Conservation (phyloP, 768 basidiomycete species). For the Tulasnella sp. region DNA sequence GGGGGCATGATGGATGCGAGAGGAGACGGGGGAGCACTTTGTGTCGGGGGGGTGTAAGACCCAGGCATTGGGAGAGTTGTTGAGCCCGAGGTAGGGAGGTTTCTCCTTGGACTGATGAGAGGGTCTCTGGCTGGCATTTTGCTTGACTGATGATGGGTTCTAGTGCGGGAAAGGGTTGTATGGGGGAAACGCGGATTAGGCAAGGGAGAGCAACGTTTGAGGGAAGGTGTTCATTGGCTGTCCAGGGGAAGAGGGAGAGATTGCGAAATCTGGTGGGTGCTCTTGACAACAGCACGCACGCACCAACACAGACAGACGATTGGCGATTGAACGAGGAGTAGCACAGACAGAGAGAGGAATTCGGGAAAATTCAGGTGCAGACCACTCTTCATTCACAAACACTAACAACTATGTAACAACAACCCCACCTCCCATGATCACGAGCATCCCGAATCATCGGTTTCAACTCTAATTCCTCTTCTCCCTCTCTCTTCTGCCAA, state of each 20-base stretch:
- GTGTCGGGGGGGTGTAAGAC: neutral
- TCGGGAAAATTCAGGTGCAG: neutral
- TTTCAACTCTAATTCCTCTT: neutral
- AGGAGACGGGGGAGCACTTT: neutral
- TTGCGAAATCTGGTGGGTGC: neutral
- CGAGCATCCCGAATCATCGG: neutral
- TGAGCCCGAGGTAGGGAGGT: neutral
- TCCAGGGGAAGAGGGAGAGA: neutral
- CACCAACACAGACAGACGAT: neutral
- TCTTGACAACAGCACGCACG: neutral
- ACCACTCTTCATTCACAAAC: neutral
- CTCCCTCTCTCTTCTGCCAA: neutral
- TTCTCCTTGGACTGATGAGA: neutral
- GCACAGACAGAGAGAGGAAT: neutral
- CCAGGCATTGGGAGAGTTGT: neutral
- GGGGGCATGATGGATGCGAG: neutral
- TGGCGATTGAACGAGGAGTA: neutral
- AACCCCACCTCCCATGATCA: neutral
- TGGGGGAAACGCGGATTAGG: neutral
- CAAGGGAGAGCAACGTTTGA: neutral
- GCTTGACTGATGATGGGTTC: neutral
- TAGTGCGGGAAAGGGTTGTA: neutral
- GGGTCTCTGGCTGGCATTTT: constrained; percentile 6
- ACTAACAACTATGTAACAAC: neutral
- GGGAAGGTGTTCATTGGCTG: neutral